A percentile compares a stretch with the other conserved stretches of the same genome.
Conservation (phyloP, 805 yeast species). For the Kodamaea kaohsiungensis region DNA sequence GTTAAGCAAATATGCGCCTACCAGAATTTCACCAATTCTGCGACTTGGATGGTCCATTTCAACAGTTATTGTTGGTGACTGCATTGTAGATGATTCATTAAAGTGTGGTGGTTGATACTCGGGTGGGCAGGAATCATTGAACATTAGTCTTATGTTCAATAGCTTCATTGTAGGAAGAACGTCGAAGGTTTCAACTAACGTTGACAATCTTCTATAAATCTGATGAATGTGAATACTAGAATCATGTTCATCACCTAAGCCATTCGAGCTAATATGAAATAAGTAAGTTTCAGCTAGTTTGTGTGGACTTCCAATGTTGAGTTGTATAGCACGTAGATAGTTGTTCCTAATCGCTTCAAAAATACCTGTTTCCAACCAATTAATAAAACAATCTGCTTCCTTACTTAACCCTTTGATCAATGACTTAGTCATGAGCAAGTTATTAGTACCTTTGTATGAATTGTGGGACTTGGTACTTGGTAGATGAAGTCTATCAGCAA, state of each 20-base stretch:
- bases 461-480: background rate
- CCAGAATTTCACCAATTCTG: background rate
- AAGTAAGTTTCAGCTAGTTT: background rate
- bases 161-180: background rate
- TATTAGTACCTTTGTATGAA: background rate
- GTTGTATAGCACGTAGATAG: background rate
- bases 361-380: slow-evolving; percentile 57
- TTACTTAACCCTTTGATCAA: slow-evolving; percentile 46
- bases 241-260: background rate
- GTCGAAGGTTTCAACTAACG: background rate
- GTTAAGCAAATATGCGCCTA: background rate
- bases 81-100: background rate
- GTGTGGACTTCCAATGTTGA: background rate
- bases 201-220: background rate
- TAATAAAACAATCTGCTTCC: slow-evolving; percentile 49
- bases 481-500: slow-evolving; percentile 32
- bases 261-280: background rate
- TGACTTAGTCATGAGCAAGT: slow-evolving; percentile 11
- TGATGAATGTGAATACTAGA: background rate
- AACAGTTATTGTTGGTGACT: background rate
- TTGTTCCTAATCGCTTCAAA: slow-evolving; percentile 41
- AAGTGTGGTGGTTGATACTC: background rate
- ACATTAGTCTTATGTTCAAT: background rate
- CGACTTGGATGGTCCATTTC: background rate
- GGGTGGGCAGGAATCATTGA: background rate